Evolutionary conservation across 176 grass and related monocot genomes (phyloP).

Genomic region (Eleusine indica): DNA sequence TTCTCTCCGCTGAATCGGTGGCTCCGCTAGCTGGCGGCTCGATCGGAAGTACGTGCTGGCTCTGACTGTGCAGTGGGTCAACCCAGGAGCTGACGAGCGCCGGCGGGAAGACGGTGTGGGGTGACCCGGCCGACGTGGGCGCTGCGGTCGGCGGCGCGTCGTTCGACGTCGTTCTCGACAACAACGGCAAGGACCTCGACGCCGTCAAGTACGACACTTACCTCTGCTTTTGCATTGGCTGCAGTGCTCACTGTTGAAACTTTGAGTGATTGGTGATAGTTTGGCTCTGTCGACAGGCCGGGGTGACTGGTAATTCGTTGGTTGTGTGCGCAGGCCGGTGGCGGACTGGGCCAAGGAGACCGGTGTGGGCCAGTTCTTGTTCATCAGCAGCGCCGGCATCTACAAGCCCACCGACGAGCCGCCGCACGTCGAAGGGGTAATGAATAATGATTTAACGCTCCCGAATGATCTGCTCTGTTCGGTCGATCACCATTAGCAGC

Average conservation of each 20-base stretch:
- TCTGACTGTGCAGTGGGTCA: no score
- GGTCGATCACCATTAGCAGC: not conserved
- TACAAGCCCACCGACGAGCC: constrained; percentile 66
- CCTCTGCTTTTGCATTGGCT: not conserved
- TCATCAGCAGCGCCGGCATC: constrained; percentile 89
- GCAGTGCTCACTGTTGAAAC: not conserved
- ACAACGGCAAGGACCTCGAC: constrained; percentile 95
- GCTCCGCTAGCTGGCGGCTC: no score
- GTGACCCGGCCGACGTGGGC: constrained; percentile 57
- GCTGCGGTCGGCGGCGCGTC: constrained; percentile 46
- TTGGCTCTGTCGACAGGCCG: no score
- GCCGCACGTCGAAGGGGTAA: constrained; percentile 91
- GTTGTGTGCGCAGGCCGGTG: constrained; percentile 51
- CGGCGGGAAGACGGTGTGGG: constrained; percentile 80
- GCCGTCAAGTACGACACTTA: constrained; percentile 61
- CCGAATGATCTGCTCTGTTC: not conserved
- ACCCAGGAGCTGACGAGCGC: constrained; percentile 72
- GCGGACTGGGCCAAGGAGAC: constrained; percentile 82
- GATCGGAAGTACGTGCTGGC: no score
- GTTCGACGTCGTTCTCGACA: constrained; percentile 89
- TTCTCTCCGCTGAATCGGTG: not conserved
- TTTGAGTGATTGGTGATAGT: no score
- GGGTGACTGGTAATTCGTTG: no score
- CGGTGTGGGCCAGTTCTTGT: constrained; percentile 77
- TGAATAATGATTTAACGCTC: constrained; percentile 16